Evolutionary conservation across 2,329 filamentous ascomycete species (phyloP).

Genomic region (Nigrograna mackinnonii): DNA sequence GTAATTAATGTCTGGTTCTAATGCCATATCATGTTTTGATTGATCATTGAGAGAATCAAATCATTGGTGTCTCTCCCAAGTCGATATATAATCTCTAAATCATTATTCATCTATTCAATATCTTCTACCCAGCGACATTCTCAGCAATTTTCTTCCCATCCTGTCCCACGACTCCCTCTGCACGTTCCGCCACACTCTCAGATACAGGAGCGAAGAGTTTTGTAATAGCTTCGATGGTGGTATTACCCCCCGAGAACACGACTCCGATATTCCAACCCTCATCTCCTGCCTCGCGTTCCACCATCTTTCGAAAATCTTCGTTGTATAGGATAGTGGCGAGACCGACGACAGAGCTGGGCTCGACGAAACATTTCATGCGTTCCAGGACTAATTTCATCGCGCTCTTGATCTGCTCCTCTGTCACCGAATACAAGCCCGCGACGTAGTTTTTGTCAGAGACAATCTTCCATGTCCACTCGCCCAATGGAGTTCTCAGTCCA

Average conservation of each 20-base stretch:
- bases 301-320: conserved; percentile 72
- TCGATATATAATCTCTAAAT: too few relatives aligned
- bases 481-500: conserved; percentile 83
- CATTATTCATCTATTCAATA: too few relatives aligned
- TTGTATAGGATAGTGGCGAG: conserved; percentile 83
- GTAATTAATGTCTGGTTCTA: too few relatives aligned
- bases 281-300: conserved; percentile 71
- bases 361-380: conserved; percentile 86
- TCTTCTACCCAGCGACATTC: conserved; percentile 52
- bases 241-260: conserved; percentile 67
- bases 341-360: conserved; percentile 84
- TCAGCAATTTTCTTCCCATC: conserved; percentile 49
- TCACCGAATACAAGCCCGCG: conserved; percentile 70
- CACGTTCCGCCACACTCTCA: conserved; percentile 38
- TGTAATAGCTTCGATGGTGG: conserved; percentile 63
- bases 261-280: conserved; percentile 73
- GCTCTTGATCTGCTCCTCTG: conserved; percentile 77
- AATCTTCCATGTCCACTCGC: conserved; percentile 73
- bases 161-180: conserved; percentile 42
- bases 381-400: conserved; percentile 81
- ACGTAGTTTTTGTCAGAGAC: conserved; percentile 76
- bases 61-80: too few relatives aligned
- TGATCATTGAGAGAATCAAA: too few relatives aligned
- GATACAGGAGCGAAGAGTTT: conserved; percentile 52
- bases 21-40: too few relatives aligned